Conservation (phyloP, 306 rosid genomes). For the Senna tora region DNA sequence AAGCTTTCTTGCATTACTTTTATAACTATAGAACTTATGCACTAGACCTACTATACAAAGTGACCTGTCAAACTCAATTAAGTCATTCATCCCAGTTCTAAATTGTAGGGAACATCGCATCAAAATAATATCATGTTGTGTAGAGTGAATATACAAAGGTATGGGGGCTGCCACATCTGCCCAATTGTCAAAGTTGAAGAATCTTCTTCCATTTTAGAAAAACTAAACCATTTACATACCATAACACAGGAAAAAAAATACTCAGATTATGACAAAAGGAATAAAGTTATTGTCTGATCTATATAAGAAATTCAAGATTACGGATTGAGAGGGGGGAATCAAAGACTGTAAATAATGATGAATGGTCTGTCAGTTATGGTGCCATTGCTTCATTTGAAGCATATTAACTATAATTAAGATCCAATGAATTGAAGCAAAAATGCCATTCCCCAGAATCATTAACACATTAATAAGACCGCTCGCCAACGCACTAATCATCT, state of each 20-base stretch:
- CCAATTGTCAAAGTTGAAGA: not conserved
- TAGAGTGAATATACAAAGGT: not conserved
- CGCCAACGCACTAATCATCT: not conserved
- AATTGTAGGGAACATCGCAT: not conserved
- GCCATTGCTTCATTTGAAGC: not conserved
- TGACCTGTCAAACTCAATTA: not conserved
- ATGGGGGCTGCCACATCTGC: not conserved
- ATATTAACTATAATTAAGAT: not conserved
- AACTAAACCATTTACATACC: not conserved
- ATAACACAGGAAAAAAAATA: not conserved
- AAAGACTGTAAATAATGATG: not conserved
- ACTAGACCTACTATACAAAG: not conserved
- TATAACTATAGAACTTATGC: not conserved
- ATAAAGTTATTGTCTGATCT: not conserved
- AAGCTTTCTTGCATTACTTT: not conserved
- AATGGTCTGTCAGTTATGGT: not conserved
- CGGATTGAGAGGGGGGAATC: too few relatives aligned
- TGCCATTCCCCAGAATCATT: not conserved
- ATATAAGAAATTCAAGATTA: not conserved
- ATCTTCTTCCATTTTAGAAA: not conserved
- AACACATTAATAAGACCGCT: not conserved
- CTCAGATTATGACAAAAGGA: not conserved
- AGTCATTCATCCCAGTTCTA: constrained; percentile 1
- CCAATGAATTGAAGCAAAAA: constrained; percentile 21
- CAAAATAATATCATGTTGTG: not conserved